Percentiles rank a stretch among this genome's conserved stretches.
phyloP scores from a whole-genome alignment of 2,329 filamentous ascomycete species.

The Fusarium sp. region DNA sequence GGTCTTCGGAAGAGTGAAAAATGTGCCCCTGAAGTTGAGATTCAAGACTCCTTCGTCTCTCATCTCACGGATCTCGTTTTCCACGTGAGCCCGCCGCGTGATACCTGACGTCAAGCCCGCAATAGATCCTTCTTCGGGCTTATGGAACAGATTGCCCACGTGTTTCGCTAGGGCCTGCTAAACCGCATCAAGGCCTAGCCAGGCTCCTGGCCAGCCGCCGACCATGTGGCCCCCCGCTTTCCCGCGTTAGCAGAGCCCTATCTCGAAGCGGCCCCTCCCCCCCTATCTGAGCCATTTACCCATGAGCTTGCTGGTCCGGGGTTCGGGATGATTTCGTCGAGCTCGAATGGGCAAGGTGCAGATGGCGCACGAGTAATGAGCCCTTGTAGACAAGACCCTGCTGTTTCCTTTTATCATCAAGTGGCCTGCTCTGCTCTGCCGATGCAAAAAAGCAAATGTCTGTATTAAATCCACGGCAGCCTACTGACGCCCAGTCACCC shows the following conservation, averaged over 20 bases:
- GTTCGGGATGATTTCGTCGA: neutral
- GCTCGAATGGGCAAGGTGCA: constrained; percentile 18
- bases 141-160: neutral
- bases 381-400: constrained; percentile 13
- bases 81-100: neutral
- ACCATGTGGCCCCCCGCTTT: neutral
- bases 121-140: neutral
- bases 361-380: constrained; percentile 32
- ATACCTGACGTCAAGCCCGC: neutral
- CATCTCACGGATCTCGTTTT: neutral
- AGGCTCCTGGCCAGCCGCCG: neutral
- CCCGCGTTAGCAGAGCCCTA: neutral
- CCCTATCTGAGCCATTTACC: neutral
- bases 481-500: constrained; percentile 16
- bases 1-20: neutral
- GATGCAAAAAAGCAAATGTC: neutral
- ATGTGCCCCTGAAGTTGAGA: neutral
- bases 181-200: neutral
- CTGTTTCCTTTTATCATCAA: constrained; percentile 29
- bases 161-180: neutral
- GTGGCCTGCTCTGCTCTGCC: constrained; percentile 5
- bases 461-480: neutral
- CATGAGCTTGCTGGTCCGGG: neutral
- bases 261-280: constrained; percentile 47
- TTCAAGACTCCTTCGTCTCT: neutral